Evolutionary conservation across 1,284 basidiomycete species (phyloP).

Genomic region (Tylopilus sp.): DNA sequence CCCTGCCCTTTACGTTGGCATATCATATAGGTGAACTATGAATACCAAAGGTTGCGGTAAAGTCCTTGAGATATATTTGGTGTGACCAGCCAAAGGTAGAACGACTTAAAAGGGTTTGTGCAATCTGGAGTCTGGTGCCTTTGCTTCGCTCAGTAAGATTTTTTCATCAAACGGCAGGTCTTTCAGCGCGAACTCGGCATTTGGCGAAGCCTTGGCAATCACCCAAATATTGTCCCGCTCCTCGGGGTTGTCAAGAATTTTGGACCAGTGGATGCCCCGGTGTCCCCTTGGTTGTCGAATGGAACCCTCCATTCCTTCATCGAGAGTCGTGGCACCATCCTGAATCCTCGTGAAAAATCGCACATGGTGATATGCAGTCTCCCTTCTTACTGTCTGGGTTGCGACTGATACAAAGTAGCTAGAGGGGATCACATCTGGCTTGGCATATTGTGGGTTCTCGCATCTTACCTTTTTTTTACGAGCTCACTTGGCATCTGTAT

Average conservation of each 20-base stretch:
- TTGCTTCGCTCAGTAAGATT: neutral
- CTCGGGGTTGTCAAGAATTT: conserved; percentile 8
- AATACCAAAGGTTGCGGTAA: neutral
- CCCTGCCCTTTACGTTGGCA: neutral
- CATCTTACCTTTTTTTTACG: neutral
- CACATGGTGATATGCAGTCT: neutral
- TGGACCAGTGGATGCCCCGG: conserved; percentile 4
- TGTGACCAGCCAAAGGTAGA: neutral
- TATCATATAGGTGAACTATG: neutral
- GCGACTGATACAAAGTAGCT: neutral
- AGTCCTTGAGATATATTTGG: neutral
- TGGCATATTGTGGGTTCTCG: conserved; percentile 2
- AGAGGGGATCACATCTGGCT: conserved; percentile 2
- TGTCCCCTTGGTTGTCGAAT: conserved; percentile 10
- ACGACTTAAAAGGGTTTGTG: conserved; percentile 1
- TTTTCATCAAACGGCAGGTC: neutral
- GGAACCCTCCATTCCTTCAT: conserved; percentile 10
- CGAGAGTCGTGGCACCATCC: neutral
- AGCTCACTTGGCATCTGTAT: neutral
- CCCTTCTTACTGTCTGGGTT: neutral
- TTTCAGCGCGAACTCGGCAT: conserved; percentile 3
- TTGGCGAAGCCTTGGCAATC: conserved; percentile 11
- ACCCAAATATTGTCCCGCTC: conserved; percentile 9
- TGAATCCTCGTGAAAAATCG: neutral
- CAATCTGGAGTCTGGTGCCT: neutral